Percentiles rank a stretch among this genome's conserved stretches.
Conservation (phyloP, 805 yeast genomes). For the Pichia rugopelliculosa region DNA sequence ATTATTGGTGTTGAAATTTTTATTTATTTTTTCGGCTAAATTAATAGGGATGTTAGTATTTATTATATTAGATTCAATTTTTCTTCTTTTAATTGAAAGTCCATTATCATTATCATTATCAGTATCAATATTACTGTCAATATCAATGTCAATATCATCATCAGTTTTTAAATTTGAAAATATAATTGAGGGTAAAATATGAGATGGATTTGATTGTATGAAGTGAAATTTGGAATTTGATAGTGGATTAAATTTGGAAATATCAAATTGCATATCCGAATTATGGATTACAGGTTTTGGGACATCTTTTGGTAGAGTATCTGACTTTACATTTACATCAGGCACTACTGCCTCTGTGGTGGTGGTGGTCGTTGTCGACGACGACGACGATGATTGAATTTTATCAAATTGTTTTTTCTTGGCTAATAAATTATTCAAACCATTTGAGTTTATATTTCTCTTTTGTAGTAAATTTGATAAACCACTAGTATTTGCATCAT, state of each 20-base stretch:
- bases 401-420: background rate
- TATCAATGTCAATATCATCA: no score
- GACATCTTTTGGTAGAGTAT: no score
- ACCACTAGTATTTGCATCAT: background rate
- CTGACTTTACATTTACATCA: no score
- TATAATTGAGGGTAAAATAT: constrained; percentile 1
- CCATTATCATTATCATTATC: no score
- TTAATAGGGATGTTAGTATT: constrained; percentile 12
- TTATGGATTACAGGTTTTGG: no score
- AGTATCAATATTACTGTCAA: no score
- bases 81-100: constrained; percentile 1
- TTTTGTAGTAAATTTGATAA: constrained; percentile 1
- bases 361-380: no score
- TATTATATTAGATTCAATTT: background rate
- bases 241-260: background rate
- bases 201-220: background rate
- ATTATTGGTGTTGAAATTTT: constrained; percentile 47
- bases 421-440: background rate
- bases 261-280: no score
- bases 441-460: background rate
- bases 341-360: background rate
- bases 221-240: background rate
- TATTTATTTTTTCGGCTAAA: constrained; percentile 36
- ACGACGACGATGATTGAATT: no score
- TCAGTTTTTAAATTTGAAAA: background rate